Evolutionary conservation across 1,284 basidiomycete species (phyloP), one percentile per base, ranked within the genome.

Genomic region (Hypsizygus ulmarius): DNA sequence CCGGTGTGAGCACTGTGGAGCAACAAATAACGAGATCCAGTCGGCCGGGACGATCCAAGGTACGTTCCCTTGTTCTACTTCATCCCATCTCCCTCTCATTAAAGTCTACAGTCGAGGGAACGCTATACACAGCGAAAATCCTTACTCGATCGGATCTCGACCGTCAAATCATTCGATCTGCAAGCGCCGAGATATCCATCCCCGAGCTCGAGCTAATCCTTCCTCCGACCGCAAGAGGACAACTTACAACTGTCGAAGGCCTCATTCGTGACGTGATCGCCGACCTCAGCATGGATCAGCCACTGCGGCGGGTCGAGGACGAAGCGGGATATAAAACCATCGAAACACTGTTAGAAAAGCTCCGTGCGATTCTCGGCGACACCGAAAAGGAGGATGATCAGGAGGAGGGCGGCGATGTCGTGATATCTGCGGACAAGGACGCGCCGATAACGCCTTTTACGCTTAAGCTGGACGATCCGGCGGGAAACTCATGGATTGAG

Each of bases 201-300:
- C 91, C 93, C 29, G 93, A 98, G 64, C 82, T 90, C 57, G 84
- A 94, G 59, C 79, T 99, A 57, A 97, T 93, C 8, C 92, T 99
- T 36, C 96, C 96, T 0, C 77, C 90, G 0, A 82, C 90, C 4
- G 79, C 80, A 14, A 82, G 91, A 30, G 96, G 96, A 2, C 94
- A 97, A 64, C 80, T 99, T 9, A 98, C 96, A 11, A 99, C 94
- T 3, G 79, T 99, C 46, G 97, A 99, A 68, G 96, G 96, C 37
- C 78, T 99, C 56, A 70, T 99, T 35, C 80, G 87, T 16, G 90
- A 97, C 59, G 86, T 94, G 28, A 72, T 91, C 25, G 72, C 87
- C 1, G 97, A 99, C 73, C 79, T 99, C 32, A 76, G 77, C 55
- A 72, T 81, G 47, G 90, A 93, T 57, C 97, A 99, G 64, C 91